phyloP scores from a whole-genome alignment of 2,329 filamentous ascomycete genomes.

The Claviceps humidiphila region DNA sequence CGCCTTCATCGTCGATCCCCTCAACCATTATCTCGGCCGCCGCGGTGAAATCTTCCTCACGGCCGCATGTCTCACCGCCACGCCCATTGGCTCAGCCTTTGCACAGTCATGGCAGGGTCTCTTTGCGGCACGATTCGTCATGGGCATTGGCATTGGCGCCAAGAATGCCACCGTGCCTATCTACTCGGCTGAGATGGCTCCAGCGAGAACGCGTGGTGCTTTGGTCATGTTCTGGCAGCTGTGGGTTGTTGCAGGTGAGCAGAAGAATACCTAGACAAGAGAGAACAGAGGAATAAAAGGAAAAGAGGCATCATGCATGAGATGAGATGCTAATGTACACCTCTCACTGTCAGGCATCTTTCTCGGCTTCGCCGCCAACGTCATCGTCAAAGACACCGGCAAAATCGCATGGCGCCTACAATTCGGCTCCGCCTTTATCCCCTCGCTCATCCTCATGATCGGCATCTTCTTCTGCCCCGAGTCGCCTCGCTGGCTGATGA shows the following conservation, averaged over 20 bases:
- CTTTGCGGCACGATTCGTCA: conserved; percentile 49
- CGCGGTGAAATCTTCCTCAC: conserved; percentile 54
- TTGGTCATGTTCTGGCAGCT: conserved; percentile 66
- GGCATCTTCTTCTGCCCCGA: conserved; percentile 50
- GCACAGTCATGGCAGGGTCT: conserved; percentile 53
- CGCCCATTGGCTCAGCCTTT: conserved; percentile 45
- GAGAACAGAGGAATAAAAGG: not conserved
- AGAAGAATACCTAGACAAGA: not conserved
- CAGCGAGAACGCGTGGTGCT: conserved; percentile 52
- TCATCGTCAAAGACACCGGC: conserved; percentile 38
- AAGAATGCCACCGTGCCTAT: conserved; percentile 55
- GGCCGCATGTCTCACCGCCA: conserved; percentile 30
- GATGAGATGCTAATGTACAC: not conserved
- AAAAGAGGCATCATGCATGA: not conserved
- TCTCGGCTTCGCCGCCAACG: conserved; percentile 36
- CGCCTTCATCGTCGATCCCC: conserved; percentile 24
- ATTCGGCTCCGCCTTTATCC: conserved; percentile 41
- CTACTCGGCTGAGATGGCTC: conserved; percentile 59
- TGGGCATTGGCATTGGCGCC: conserved; percentile 56
- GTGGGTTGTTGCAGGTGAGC: conserved; percentile 16
- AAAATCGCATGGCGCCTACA: conserved; percentile 44
- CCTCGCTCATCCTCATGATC: conserved; percentile 34
- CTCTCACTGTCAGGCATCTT: conserved; percentile 20
- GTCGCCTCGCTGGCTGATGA: conserved; percentile 49
- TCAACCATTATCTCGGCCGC: conserved; percentile 50